These are phyloP conservation scores for Claviceps lovelessii DNA, from an alignment of 2,329 filamentous ascomycete species.

Conservation along the genomic window DNA sequence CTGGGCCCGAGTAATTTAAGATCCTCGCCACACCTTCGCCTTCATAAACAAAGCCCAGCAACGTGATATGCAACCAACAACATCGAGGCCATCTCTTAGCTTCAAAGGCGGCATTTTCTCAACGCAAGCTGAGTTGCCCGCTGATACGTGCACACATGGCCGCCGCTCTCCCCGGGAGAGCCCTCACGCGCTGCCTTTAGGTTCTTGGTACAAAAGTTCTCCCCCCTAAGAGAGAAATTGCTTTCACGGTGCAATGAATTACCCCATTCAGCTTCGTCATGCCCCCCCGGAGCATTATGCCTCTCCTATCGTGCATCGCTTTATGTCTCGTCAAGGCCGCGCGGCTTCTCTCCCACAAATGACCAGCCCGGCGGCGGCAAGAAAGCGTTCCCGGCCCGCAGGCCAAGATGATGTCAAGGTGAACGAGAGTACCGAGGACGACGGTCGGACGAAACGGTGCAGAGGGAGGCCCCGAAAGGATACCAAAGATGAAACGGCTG, in stretches of 20 bases:
- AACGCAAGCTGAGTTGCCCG: neutral
- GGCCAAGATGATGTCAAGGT: conserved; percentile 3
- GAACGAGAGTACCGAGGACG: conserved; percentile 19
- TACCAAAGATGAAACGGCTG: conserved; percentile 61
- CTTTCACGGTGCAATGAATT: neutral
- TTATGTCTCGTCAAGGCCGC: neutral
- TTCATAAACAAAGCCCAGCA: neutral
- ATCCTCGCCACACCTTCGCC: neutral
- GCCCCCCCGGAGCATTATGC: neutral
- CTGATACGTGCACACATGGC: neutral
- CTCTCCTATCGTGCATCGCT: neutral
- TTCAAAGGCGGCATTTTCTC: neutral
- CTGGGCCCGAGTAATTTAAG: neutral
- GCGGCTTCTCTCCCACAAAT: neutral
- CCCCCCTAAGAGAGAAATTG: neutral
- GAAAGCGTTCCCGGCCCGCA: conserved; percentile 8
- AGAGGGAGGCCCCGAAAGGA: conserved; percentile 64
- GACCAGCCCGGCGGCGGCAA: neutral
- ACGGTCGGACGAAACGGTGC: conserved; percentile 42
- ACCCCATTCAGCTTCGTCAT: neutral
- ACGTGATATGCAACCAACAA: neutral
- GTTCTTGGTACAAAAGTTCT: neutral
- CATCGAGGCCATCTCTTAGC: neutral
- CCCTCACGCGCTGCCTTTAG: neutral
- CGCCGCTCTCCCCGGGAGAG: neutral